Percentiles rank a stretch among this genome's conserved stretches.
These are phyloP conservation scores for Suillus occidentalis DNA, from an alignment of 768 basidiomycete species.

Conservation along the genomic window DNA sequence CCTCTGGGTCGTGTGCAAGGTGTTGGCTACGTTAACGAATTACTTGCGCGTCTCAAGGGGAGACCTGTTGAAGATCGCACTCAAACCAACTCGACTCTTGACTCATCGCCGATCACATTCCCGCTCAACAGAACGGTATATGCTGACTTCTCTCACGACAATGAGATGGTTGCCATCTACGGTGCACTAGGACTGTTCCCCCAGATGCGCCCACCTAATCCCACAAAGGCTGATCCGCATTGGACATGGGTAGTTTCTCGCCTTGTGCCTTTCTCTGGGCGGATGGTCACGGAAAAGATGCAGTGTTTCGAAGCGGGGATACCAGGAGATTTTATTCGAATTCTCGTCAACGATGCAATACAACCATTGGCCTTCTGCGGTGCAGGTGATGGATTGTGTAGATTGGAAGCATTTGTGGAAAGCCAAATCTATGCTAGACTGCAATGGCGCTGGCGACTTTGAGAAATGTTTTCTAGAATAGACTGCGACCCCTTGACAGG, in stretches of 20 bases:
- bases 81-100: conserved; percentile 73
- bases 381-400: conserved; percentile 56
- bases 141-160: conserved; percentile 87
- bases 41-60: conserved; percentile 76
- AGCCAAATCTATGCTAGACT: conserved; percentile 67
- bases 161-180: conserved; percentile 80
- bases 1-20: conserved; percentile 74
- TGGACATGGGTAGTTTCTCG: conserved; percentile 54
- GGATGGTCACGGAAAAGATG: conserved; percentile 75
- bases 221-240: conserved; percentile 19
- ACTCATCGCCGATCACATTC: conserved; percentile 64
- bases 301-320: conserved; percentile 36
- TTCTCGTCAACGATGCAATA: conserved; percentile 78
- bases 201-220: conserved; percentile 26
- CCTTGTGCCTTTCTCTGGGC: conserved; percentile 73
- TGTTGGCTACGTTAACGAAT: conserved; percentile 86
- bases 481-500: neutral
- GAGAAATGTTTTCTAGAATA: conserved; percentile 6
- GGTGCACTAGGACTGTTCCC: conserved; percentile 57
- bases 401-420: conserved; percentile 58
- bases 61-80: conserved; percentile 64
- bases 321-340: conserved; percentile 54
- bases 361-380: conserved; percentile 64
- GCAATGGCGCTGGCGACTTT: conserved; percentile 64
- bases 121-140: conserved; percentile 66